Conservation (phyloP, 1,139 yeast species). For the Taiozyma sp. region DNA sequence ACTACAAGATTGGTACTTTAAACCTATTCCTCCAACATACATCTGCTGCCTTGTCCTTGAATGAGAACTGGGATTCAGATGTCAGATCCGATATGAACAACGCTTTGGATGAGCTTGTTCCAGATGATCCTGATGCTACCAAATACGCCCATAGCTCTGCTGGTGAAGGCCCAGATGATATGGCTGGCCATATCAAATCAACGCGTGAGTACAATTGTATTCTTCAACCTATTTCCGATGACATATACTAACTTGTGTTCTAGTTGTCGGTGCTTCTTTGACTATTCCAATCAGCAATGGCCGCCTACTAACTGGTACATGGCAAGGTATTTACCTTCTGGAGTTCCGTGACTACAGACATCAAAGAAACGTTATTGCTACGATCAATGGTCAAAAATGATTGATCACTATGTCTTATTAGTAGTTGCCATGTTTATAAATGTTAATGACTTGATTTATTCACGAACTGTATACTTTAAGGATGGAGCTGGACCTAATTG, state of each 20-base stretch:
- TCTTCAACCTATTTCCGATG: background rate
- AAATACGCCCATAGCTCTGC: conserved; percentile 46
- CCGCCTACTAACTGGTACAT: conserved; percentile 63
- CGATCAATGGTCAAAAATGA: conserved; percentile 51
- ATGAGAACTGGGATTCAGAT: conserved; percentile 78
- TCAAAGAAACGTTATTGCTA: conserved; percentile 61
- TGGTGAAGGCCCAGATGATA: conserved; percentile 79
- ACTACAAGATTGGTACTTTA: conserved; percentile 57
- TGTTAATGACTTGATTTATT: background rate
- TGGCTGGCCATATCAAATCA: conserved; percentile 76
- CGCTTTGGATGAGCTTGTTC: conserved; percentile 59
- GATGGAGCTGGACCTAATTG: too few relatives aligned
- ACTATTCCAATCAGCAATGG: conserved; percentile 69
- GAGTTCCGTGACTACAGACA: conserved; percentile 67
- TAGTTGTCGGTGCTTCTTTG: conserved; percentile 56
- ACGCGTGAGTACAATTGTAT: conserved; percentile 25
- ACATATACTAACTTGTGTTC: conserved; percentile 6
- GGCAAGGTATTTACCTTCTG: conserved; percentile 79
- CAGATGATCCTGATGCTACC: conserved; percentile 44
- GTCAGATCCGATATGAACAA: conserved; percentile 64
- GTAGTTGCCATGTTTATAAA: background rate
- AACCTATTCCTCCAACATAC: conserved; percentile 74
- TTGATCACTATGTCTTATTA: background rate
- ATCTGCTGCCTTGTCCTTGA: conserved; percentile 68
- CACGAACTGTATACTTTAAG: background rate